Evolutionary conservation across 192 early-diverging fungal species (phyloP).

Genomic region (Entomortierella parvispora): DNA sequence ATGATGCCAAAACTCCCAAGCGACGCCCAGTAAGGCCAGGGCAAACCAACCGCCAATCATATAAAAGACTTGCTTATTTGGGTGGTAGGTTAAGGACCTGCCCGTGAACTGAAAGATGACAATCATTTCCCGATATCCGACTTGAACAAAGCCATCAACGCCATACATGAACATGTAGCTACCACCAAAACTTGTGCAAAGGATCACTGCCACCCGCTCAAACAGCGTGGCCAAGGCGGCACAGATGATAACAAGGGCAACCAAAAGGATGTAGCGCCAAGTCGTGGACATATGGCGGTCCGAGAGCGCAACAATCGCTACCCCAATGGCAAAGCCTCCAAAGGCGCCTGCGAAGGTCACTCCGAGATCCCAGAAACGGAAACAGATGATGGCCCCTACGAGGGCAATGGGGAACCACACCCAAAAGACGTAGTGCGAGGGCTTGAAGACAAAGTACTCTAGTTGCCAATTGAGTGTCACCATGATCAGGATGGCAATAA

Average conservation of each 20-base stretch:
- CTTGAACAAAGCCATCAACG: constrained; percentile 59
- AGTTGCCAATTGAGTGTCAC: constrained; percentile 18
- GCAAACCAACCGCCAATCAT: constrained; percentile 32
- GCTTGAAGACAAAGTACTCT: constrained; percentile 19
- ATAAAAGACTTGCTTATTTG: constrained; percentile 11
- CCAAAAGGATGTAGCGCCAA: constrained; percentile 11
- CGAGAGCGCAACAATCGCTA: constrained; percentile 28
- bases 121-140: constrained; percentile 56
- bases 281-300: not conserved
- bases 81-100: constrained; percentile 20
- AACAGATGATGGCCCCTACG: constrained; percentile 12
- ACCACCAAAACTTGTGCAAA: constrained; percentile 58
- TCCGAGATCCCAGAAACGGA: constrained; percentile 44
- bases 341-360: constrained; percentile 33
- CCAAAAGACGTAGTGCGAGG: constrained; percentile 29
- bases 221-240: constrained; percentile 33
- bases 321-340: constrained; percentile 34
- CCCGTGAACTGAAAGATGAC: constrained; percentile 28
- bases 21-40: constrained; percentile 18
- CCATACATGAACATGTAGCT: constrained; percentile 60
- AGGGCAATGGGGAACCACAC: constrained; percentile 28
- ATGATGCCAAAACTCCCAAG: constrained; percentile 39
- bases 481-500: constrained; percentile 20
- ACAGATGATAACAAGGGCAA: constrained; percentile 40
- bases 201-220: constrained; percentile 56